Evolutionary conservation across 768 basidiomycete species (phyloP).

Genomic region (Russula sp.): DNA sequence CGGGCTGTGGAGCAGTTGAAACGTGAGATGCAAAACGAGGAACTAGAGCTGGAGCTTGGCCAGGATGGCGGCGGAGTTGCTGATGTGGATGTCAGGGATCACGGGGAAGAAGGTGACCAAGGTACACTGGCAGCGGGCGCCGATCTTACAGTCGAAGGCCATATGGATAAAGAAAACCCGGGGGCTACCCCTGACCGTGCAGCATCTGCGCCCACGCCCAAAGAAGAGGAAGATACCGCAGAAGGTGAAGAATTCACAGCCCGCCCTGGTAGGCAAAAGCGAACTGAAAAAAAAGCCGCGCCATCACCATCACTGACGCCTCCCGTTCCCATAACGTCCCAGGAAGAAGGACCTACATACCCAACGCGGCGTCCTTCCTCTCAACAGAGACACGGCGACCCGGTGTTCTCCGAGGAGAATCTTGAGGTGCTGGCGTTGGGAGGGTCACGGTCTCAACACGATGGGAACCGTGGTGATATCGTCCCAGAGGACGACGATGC

Average conservation of each 20-base stretch:
- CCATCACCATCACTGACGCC: conserved; percentile 11
- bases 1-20: conserved; percentile 78
- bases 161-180: neutral
- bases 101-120: neutral
- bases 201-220: neutral
- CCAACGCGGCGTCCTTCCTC: neutral
- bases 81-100: conserved; percentile 14
- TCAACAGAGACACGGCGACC: neutral
- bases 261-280: conserved; percentile 5
- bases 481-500: conserved; percentile 13
- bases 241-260: conserved; percentile 5
- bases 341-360: neutral
- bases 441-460: neutral
- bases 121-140: conserved; percentile 1
- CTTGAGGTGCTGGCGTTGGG: conserved; percentile 3
- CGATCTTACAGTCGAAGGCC: neutral
- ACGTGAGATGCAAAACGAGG: conserved; percentile 71
- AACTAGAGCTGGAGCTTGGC: conserved; percentile 47
- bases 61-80: conserved; percentile 8
- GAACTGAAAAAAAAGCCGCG: conserved; percentile 3
- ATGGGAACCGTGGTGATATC: conserved; percentile 11
- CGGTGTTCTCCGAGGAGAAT: neutral
- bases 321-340: neutral
- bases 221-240: conserved; percentile 1
- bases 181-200: conserved; percentile 7